These are phyloP conservation scores for Penicillium sp. DNA, from an alignment of 2,329 filamentous ascomycete species.

Conservation along the genomic window DNA sequence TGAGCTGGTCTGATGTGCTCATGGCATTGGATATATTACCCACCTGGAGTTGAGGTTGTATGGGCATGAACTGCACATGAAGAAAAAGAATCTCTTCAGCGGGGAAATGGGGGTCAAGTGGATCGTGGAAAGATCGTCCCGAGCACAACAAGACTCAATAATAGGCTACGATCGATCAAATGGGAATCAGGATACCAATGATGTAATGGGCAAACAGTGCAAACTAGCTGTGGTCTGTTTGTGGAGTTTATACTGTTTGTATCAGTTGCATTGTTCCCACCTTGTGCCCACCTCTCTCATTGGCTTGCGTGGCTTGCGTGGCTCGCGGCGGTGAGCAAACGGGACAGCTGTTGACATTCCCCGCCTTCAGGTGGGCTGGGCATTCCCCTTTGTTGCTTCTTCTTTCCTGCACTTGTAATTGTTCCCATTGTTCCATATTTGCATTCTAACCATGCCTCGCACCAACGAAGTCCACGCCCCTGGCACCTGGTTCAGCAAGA, in stretches of 20 bases:
- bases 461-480: conserved; percentile 56
- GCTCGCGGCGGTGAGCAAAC: conserved; percentile 34
- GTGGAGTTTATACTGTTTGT: conserved; percentile 28
- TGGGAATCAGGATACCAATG: conserved; percentile 31
- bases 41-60: not conserved
- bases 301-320: conserved; percentile 42
- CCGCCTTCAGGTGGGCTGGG: conserved; percentile 8
- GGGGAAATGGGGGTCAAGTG: not conserved
- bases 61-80: conserved; percentile 8
- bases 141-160: conserved; percentile 13
- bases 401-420: conserved; percentile 15
- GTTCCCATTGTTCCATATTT: conserved; percentile 6
- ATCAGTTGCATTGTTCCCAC: conserved; percentile 25
- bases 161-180: conserved; percentile 21
- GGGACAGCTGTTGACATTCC: conserved; percentile 27
- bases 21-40: conserved; percentile 29
- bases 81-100: conserved; percentile 7
- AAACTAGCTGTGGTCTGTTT: conserved; percentile 25
- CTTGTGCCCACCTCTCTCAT: conserved; percentile 13
- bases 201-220: conserved; percentile 33
- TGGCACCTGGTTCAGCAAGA: conserved; percentile 81
- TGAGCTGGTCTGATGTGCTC: conserved; percentile 32
- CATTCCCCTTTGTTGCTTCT: conserved; percentile 9
- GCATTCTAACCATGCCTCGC: conserved; percentile 42
- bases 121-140: conserved; percentile 14